phyloP scores from a whole-genome alignment of 768 basidiomycete species.

The Fistulinella prunicolor region DNA sequence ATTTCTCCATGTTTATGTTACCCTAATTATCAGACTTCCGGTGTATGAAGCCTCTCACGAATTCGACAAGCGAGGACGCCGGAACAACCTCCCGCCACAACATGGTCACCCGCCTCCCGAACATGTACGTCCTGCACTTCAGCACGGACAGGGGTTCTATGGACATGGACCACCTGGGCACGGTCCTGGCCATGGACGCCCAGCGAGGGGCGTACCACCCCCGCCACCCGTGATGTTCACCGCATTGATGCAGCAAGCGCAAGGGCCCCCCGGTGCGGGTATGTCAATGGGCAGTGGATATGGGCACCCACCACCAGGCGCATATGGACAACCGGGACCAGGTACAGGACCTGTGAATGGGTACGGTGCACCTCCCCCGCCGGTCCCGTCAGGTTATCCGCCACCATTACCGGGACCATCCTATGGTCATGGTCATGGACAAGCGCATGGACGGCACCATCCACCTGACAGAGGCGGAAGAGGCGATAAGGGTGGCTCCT shows the following conservation, averaged over 20 bases:
- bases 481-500: slow-evolving; percentile 4
- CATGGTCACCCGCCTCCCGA: slow-evolving; percentile 29
- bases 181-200: slow-evolving; percentile 27
- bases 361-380: slow-evolving; percentile 14
- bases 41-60: slow-evolving; percentile 82
- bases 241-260: slow-evolving; percentile 30
- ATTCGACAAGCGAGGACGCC: slow-evolving; percentile 71
- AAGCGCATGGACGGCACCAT: slow-evolving; percentile 10
- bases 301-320: slow-evolving; percentile 11
- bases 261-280: slow-evolving; percentile 9
- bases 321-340: slow-evolving; percentile 12
- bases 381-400: slow-evolving; percentile 12
- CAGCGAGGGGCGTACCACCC: slow-evolving; percentile 28
- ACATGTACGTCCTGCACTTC: slow-evolving; percentile 34
- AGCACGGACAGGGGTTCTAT: slow-evolving; percentile 27
- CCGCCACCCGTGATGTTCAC: slow-evolving; percentile 27
- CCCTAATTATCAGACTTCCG: slow-evolving; percentile 49
- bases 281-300: slow-evolving; percentile 12
- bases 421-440: slow-evolving; percentile 10
- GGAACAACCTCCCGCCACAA: slow-evolving; percentile 35
- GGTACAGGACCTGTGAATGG: slow-evolving; percentile 14
- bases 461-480: slow-evolving; percentile 16
- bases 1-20: not conserved
- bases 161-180: slow-evolving; percentile 34
- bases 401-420: slow-evolving; percentile 13